Conservation (phyloP, 495 filamentous ascomycete genomes). For the Neurospora tetraspora region DNA sequence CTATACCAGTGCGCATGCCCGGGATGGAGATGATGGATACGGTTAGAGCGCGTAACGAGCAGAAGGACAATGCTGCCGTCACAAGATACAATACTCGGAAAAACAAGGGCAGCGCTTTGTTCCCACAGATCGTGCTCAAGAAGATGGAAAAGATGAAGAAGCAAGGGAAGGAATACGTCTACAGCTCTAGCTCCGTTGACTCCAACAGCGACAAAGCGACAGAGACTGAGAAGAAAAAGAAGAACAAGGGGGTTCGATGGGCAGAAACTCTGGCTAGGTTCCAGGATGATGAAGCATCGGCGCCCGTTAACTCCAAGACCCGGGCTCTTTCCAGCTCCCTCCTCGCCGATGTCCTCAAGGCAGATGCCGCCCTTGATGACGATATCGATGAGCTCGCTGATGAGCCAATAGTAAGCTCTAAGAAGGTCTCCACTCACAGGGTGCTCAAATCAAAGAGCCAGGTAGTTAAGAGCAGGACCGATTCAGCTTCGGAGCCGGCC, state of each 20-base stretch:
- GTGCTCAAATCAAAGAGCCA: neutral
- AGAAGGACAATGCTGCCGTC: constrained; percentile 39
- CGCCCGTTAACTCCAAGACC: neutral
- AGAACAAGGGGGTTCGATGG: constrained; percentile 20
- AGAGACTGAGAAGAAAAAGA: constrained; percentile 1
- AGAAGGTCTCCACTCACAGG: neutral
- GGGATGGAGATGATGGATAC: constrained; percentile 20
- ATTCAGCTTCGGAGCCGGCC: neutral
- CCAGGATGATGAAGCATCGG: constrained; percentile 9
- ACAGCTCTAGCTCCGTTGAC: neutral
- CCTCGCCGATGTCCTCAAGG: constrained; percentile 8
- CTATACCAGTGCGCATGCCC: constrained; percentile 21
- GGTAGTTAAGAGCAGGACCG: neutral
- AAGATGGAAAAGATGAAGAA: constrained; percentile 23
- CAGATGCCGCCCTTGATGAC: constrained; percentile 1
- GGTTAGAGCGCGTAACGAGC: constrained; percentile 27
- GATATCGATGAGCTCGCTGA: constrained; percentile 7
- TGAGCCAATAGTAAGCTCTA: neutral
- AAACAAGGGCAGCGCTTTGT: constrained; percentile 38
- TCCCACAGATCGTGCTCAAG: constrained; percentile 20
- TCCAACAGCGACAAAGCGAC: neutral
- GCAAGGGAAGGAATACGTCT: constrained; percentile 3
- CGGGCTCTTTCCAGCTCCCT: constrained; percentile 10
- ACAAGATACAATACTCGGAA: constrained; percentile 44
- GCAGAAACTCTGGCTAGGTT: constrained; percentile 19